Evolutionary conservation across 2,329 filamentous ascomycete species (phyloP), one percentile per base, ranked within the genome.

Genomic region (Phialophora macrospora): DNA sequence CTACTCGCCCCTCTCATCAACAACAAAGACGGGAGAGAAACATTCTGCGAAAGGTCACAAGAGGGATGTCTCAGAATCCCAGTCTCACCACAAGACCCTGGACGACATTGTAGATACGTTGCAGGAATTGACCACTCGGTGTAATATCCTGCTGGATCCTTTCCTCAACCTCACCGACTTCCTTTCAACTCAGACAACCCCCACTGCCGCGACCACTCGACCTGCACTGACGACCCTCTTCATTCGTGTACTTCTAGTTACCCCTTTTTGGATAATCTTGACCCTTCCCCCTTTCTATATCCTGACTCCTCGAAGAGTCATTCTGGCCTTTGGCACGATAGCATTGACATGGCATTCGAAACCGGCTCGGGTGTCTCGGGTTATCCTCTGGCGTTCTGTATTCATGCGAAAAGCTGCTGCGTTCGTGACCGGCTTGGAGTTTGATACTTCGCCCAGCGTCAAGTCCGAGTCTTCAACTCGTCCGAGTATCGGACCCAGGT

Each of bases 21-120:
- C 91, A 32, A 89, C 89, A 14, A 92, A 90, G 85, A 88, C 85
- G 0, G 86, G 85, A 5, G 86, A 89, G 75, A 89, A 86, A 73
- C 84, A 84, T 62, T 46, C 64, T 3, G 46, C 38, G 22, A 64
- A 68, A 22, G 80, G 78, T 34, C 81, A 85, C 62, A 85, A 81
- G 66, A 80, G 80, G 38, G 78, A 79, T 20, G 77, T 78, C 2
- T 80, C 83, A 8, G 91, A 92, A 72, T 75, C 79, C 17, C 86
- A 84, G 6, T 88, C 85, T 67, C 88, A 90, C 66, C 92, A 97
- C 74, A 97, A 97, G 81, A 97, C 93, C 58, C 80, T 99, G 60
- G 95, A 99, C 76, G 95, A 99, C 80, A 99, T 99, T 67, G 91
- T 99, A 63, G 93, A 98, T 72, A 96, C 92, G 0, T 80, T 99